A percentile compares a stretch with the other conserved stretches of the same genome.
phyloP scores from a whole-genome alignment of 2,329 filamentous ascomycete genomes.

The Hypoxylon sp. region DNA sequence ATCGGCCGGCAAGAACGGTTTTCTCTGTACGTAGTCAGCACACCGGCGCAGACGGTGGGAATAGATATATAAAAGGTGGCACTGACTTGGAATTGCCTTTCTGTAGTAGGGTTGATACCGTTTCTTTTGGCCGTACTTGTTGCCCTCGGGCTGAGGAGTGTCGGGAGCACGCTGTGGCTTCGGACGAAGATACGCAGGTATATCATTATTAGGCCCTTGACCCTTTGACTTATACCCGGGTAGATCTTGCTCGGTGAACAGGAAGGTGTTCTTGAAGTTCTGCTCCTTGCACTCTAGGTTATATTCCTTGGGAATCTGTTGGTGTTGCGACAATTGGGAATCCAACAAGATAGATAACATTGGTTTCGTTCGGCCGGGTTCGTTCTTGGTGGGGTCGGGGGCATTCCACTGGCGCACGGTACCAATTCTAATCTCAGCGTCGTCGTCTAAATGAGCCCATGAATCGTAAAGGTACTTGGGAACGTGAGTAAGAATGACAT shows the following conservation, averaged over 20 bases:
- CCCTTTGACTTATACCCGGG: conserved; percentile 77
- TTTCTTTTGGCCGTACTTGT: conserved; percentile 58
- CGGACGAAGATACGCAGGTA: conserved; percentile 66
- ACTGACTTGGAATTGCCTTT: conserved; percentile 80
- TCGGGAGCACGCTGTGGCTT: conserved; percentile 55
- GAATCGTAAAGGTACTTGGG: conserved; percentile 84
- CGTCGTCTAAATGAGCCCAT: conserved; percentile 80
- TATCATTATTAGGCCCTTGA: conserved; percentile 68
- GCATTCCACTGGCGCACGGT: conserved; percentile 72
- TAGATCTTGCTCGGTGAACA: conserved; percentile 94
- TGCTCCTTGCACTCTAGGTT: conserved; percentile 74
- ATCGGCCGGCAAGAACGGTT: conserved; percentile 78
- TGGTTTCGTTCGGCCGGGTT: conserved; percentile 60
- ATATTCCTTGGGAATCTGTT: conserved; percentile 87
- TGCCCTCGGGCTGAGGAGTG: conserved; percentile 56
- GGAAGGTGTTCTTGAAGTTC: conserved; percentile 83
- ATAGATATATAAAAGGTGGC: conserved; percentile 2
- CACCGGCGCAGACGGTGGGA: background rate
- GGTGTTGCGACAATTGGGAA: conserved; percentile 73
- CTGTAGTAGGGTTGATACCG: conserved; percentile 71
- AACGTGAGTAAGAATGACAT: conserved; percentile 79
- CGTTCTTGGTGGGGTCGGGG: conserved; percentile 50
- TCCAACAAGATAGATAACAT: conserved; percentile 75
- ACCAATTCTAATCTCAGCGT: conserved; percentile 84
- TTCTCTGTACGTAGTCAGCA: conserved; percentile 67